A percentile compares a stretch with the other conserved stretches of the same genome.
These are phyloP conservation scores for Monosporascus sp. DNA, from an alignment of 2,329 filamentous ascomycete species.

Conservation along the genomic window DNA sequence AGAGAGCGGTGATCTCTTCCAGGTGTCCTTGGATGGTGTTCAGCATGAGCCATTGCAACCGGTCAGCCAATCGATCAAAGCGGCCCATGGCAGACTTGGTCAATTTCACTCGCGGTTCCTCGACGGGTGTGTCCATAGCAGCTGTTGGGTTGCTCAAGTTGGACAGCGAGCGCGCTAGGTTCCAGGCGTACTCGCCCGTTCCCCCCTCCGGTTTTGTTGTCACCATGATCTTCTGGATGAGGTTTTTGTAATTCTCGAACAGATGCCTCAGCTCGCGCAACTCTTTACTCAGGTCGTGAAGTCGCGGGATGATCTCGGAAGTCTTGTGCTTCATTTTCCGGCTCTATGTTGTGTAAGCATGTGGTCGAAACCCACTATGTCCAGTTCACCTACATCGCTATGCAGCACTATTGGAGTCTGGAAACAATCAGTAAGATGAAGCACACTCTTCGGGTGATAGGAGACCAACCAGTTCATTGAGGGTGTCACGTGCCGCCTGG, in stretches of 20 bases:
- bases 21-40: conserved; percentile 58
- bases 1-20: conserved; percentile 64
- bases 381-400: conserved; percentile 24
- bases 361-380: background rate
- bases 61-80: conserved; percentile 54
- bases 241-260: conserved; percentile 54
- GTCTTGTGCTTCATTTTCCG: conserved; percentile 33
- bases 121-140: background rate
- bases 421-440: conserved; percentile 7
- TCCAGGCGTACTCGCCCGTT: conserved; percentile 4
- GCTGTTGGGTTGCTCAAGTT: background rate
- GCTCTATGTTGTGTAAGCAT: conserved; percentile 14
- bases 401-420: conserved; percentile 31
- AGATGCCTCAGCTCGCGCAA: conserved; percentile 55
- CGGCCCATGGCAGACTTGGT: conserved; percentile 45
- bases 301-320: conserved; percentile 47
- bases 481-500: conserved; percentile 36
- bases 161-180: background rate
- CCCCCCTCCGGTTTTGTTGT: conserved; percentile 24
- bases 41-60: conserved; percentile 54
- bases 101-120: conserved; percentile 22
- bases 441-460: background rate
- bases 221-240: conserved; percentile 53
- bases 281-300: conserved; percentile 56
- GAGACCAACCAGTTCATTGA: conserved; percentile 40